Evolutionary conservation across 1,284 basidiomycete genomes (phyloP).

Genomic region (Leccinum griseonigrum): DNA sequence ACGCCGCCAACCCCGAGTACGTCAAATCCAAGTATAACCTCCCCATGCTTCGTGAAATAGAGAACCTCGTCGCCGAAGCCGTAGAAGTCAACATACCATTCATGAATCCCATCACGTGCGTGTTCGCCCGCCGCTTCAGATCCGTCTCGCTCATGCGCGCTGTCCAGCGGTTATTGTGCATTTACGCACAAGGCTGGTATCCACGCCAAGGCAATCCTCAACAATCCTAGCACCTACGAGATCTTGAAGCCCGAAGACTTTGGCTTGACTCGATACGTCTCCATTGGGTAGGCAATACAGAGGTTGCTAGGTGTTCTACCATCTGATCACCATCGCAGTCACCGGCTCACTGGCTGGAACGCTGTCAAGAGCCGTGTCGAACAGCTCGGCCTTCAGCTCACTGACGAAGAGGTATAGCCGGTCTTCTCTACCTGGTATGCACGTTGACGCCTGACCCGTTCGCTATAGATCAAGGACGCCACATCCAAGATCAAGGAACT

Average conservation of each 20-base stretch:
- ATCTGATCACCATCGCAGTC: conserved; percentile 42
- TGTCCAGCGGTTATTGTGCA: conserved; percentile 87
- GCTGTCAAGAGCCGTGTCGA: conserved; percentile 99
- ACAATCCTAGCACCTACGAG: conserved; percentile 99
- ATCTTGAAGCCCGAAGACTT: conserved; percentile 98
- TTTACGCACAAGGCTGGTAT: conserved; percentile 99
- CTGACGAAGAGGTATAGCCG: conserved; percentile 74
- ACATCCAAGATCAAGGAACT: conserved; percentile 99
- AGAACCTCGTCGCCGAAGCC: conserved; percentile 98
- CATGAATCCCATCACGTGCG: conserved; percentile 89
- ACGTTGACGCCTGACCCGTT: neutral
- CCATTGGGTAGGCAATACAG: conserved; percentile 71
- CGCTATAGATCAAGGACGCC: conserved; percentile 84
- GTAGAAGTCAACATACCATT: conserved; percentile 99
- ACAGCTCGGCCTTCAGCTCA: conserved; percentile 85
- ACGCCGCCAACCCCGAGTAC: conserved; percentile 95
- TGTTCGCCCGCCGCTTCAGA: neutral
- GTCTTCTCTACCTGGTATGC: neutral
- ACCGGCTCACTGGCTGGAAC: conserved; percentile 97
- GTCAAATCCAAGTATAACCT: conserved; percentile 99
- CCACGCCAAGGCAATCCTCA: conserved; percentile 99
- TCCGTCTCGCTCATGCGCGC: conserved; percentile 7
- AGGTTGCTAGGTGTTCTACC: neutral
- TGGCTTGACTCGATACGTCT: conserved; percentile 96
- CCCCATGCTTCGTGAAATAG: conserved; percentile 94